phyloP scores from a whole-genome alignment of 2,329 filamentous ascomycete species.

The Diaporthe humulicola region DNA sequence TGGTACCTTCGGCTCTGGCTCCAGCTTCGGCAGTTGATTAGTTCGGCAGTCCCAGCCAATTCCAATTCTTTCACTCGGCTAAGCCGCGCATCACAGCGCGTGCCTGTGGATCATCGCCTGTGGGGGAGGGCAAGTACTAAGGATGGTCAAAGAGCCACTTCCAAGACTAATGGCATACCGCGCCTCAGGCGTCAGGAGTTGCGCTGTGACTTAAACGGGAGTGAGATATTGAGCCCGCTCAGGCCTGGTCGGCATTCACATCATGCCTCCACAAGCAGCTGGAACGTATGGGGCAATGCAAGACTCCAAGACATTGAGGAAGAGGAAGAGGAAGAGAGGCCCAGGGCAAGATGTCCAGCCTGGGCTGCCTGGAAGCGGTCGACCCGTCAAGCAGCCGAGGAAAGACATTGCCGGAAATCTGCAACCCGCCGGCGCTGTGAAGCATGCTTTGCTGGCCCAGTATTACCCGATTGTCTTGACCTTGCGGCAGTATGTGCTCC shows the following conservation, averaged over 20 bases:
- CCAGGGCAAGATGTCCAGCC: not conserved
- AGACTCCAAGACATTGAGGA: not conserved
- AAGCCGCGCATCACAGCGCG: conserved; percentile 15
- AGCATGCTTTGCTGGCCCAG: conserved; percentile 75
- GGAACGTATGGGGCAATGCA: not conserved
- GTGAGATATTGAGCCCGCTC: not conserved
- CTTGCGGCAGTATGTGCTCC: conserved; percentile 78
- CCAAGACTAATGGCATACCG: conserved; percentile 14
- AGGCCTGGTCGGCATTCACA: not conserved
- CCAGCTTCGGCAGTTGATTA: conserved; percentile 26
- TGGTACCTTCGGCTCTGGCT: conserved; percentile 17
- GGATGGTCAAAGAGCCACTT: conserved; percentile 4
- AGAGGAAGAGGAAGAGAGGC: conserved; percentile 30
- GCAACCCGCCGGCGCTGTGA: conserved; percentile 44
- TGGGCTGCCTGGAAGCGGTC: conserved; percentile 26
- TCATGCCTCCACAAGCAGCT: not conserved
- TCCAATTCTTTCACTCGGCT: conserved; percentile 3
- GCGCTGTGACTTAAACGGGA: conserved; percentile 8
- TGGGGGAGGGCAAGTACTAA: not conserved
- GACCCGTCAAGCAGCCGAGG: conserved; percentile 43
- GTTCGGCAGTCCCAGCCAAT: conserved; percentile 12
- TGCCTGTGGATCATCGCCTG: conserved; percentile 18
- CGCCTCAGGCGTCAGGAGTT: not conserved
- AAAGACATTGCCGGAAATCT: conserved; percentile 19
- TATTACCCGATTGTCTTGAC: conserved; percentile 77